phyloP scores from a whole-genome alignment of 2,329 filamentous ascomycete species.

The Aspergillus aculeatus region DNA sequence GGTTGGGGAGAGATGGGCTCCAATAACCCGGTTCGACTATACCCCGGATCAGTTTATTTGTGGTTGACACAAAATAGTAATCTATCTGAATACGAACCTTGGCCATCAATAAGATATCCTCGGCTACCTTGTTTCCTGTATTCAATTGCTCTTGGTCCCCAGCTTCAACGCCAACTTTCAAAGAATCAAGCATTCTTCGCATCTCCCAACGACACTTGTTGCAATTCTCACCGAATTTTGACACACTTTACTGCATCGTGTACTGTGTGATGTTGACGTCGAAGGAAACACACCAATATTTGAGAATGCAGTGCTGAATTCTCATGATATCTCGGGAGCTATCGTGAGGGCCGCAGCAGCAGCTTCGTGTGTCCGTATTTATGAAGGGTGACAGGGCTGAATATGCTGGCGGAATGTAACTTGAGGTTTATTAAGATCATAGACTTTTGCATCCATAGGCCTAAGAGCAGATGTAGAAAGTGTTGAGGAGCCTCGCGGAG shows the following conservation, averaged over 20 bases:
- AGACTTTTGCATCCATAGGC: slow-evolving; percentile 61
- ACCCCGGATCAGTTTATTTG: slow-evolving; percentile 18
- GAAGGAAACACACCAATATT: slow-evolving; percentile 65
- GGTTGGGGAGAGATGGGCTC: slow-evolving; percentile 88
- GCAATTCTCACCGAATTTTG: slow-evolving; percentile 74
- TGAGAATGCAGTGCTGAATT: slow-evolving; percentile 65
- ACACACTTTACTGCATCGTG: slow-evolving; percentile 66
- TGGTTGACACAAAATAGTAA: slow-evolving; percentile 4
- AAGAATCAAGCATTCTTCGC: slow-evolving; percentile 64
- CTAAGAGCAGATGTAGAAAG: slow-evolving; percentile 65
- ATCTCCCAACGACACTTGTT: slow-evolving; percentile 63
- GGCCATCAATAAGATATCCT: slow-evolving; percentile 79
- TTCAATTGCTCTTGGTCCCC: slow-evolving; percentile 69
- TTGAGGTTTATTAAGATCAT: slow-evolving; percentile 60
- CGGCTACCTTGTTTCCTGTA: slow-evolving; percentile 75
- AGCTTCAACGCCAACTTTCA: slow-evolving; percentile 68
- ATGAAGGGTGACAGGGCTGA: slow-evolving; percentile 92
- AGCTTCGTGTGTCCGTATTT: slow-evolving; percentile 70
- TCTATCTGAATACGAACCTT: slow-evolving; percentile 54
- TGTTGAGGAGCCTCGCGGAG: slow-evolving; percentile 68
- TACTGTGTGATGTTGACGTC: slow-evolving; percentile 84
- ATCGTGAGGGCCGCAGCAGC: slow-evolving; percentile 74
- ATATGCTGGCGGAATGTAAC: slow-evolving; percentile 88
- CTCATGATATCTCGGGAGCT: slow-evolving; percentile 72
- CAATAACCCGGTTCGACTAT: slow-evolving; percentile 64